Percentiles rank a stretch among this genome's conserved stretches.
Evolutionary conservation across 371 early-diverging fungal genomes (phyloP).

Genomic region (Mucor racemosus): DNA sequence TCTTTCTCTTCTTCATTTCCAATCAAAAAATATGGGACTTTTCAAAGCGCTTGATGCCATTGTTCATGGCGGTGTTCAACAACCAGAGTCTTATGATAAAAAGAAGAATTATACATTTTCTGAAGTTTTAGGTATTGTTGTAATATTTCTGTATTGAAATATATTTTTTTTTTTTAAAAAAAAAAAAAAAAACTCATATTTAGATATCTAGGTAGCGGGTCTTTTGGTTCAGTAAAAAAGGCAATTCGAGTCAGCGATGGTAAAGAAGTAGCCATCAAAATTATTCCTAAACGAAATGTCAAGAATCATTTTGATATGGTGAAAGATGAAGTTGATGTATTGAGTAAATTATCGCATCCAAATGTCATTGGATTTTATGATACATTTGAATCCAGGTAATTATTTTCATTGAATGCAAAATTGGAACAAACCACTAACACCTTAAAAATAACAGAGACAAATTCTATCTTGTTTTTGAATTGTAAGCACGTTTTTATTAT

Average conservation of each 20-base stretch:
- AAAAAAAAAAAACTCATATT: not conserved
- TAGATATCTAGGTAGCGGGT: conserved; percentile 59
- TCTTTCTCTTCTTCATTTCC: conserved; percentile 6
- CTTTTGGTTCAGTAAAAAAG: conserved; percentile 75
- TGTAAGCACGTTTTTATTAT: conserved; percentile 49
- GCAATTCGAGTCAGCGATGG: conserved; percentile 63
- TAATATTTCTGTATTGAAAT: not conserved
- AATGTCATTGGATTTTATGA: conserved; percentile 86
- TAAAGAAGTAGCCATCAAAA: conserved; percentile 77
- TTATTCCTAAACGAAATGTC: conserved; percentile 74
- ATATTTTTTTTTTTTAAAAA: too few relatives aligned
- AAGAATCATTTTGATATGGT: conserved; percentile 77
- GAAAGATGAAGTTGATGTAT: conserved; percentile 71
- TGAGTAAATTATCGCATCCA: conserved; percentile 73
- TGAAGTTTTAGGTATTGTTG: conserved; percentile 56
- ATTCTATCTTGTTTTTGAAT: conserved; percentile 89
- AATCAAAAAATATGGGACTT: conserved; percentile 29
- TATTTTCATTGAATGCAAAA: not conserved
- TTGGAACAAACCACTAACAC: not conserved
- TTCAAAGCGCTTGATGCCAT: conserved; percentile 43
- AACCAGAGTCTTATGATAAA: conserved; percentile 73
- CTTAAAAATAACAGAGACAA: conserved; percentile 56
- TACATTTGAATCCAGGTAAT: conserved; percentile 73
- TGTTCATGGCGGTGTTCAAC: conserved; percentile 53
- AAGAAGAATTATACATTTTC: conserved; percentile 71